Conservation (phyloP, 2,329 filamentous ascomycete genomes). For the Aspergillus hortae region DNA sequence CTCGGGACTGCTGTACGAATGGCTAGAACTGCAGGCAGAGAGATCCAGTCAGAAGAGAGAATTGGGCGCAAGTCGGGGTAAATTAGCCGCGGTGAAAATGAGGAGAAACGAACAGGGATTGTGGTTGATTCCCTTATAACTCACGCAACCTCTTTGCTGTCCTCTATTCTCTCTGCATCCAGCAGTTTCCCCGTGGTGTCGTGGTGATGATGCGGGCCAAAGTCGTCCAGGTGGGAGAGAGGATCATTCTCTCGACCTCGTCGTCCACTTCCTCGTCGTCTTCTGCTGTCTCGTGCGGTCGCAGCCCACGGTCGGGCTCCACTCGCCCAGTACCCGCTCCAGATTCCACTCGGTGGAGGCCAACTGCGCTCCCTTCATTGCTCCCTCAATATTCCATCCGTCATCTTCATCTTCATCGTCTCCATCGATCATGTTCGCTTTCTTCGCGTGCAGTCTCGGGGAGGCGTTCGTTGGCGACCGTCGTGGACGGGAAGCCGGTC, state of each 20-base stretch:
- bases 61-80: not conserved
- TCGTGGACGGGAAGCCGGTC: too few relatives aligned
- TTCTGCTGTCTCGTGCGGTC: slow-evolving; percentile 15
- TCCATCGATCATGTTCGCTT: not conserved
- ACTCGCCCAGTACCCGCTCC: slow-evolving; percentile 6
- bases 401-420: not conserved
- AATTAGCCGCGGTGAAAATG: slow-evolving; percentile 4
- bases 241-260: slow-evolving; percentile 24
- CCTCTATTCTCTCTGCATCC: not conserved
- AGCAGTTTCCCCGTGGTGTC: not conserved
- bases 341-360: slow-evolving; percentile 7
- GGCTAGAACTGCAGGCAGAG: too few relatives aligned
- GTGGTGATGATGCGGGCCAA: slow-evolving; percentile 8
- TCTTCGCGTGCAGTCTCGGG: not conserved
- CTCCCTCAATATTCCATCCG: not conserved
- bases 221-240: slow-evolving; percentile 22
- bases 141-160: not conserved
- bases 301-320: slow-evolving; percentile 8
- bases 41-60: not conserved
- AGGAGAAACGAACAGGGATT: slow-evolving; percentile 6
- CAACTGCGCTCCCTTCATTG: not conserved
- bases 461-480: not conserved
- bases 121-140: slow-evolving; percentile 1
- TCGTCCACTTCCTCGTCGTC: slow-evolving; percentile 3
- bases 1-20: not conserved